phyloP scores from a whole-genome alignment of 192 early-diverging fungal species.

The Mortierella hygrophila region DNA sequence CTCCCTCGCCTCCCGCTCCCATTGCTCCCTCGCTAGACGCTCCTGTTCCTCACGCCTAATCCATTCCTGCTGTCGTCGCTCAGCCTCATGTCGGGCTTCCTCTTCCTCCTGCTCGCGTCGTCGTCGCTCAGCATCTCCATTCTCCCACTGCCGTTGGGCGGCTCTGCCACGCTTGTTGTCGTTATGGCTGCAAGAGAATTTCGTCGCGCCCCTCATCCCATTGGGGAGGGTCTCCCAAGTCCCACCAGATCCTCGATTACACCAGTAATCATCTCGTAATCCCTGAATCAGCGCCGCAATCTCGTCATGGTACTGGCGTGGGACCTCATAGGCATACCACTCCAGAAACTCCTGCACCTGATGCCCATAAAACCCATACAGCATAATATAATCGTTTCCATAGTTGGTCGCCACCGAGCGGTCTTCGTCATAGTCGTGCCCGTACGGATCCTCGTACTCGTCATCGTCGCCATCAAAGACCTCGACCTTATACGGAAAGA shows the following conservation, averaged over 20 bases:
- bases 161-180: not conserved
- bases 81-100: not conserved
- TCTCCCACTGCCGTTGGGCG: not conserved
- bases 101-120: not conserved
- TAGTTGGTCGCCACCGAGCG: not conserved
- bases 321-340: conserved; percentile 6
- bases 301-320: conserved; percentile 8
- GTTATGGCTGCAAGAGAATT: not conserved
- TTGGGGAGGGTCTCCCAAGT: not conserved
- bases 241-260: conserved; percentile 3
- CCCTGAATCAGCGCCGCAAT: conserved; percentile 15
- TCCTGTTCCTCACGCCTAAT: not conserved
- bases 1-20: not conserved
- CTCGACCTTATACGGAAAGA: not conserved
- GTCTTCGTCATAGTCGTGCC: not conserved
- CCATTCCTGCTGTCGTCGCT: not conserved
- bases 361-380: not conserved
- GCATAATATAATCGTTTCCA: not conserved
- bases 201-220: not conserved
- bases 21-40: not conserved
- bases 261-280: not conserved
- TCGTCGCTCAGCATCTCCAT: not conserved
- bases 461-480: not conserved
- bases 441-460: not conserved
- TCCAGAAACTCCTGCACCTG: conserved; percentile 14